These are phyloP conservation scores for Naganishia sp. DNA, from an alignment of 1,284 basidiomycete species.

Conservation along the genomic window DNA sequence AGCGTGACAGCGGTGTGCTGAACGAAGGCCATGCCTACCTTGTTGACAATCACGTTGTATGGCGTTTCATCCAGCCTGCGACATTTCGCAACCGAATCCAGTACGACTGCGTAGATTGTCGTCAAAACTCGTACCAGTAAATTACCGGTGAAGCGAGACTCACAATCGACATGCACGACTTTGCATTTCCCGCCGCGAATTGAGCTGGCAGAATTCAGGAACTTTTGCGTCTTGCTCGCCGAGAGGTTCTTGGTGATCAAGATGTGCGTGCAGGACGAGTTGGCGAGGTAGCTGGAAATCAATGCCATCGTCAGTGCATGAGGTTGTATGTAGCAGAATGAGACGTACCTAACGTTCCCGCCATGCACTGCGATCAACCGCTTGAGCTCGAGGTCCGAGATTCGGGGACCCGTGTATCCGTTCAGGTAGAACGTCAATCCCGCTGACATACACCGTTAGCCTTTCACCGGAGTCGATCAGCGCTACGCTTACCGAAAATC, in stretches of 20 bases:
- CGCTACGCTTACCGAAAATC: constrained; percentile 28
- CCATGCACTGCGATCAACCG: constrained; percentile 52
- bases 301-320: neutral
- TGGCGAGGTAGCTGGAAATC: constrained; percentile 8
- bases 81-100: constrained; percentile 48
- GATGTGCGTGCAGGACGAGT: constrained; percentile 44
- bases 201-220: constrained; percentile 49
- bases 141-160: constrained; percentile 30
- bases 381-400: constrained; percentile 53
- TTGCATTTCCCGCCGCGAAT: constrained; percentile 44
- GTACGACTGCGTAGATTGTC: constrained; percentile 40
- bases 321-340: no score
- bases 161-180: constrained; percentile 51
- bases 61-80: constrained; percentile 46
- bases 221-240: constrained; percentile 52
- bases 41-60: constrained; percentile 49
- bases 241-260: constrained; percentile 48
- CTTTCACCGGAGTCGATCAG: neutral
- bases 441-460: constrained; percentile 25
- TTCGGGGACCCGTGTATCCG: constrained; percentile 49
- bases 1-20: neutral
- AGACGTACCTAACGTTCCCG: constrained; percentile 45
- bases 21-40: constrained; percentile 39
- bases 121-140: neutral
- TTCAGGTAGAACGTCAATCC: constrained; percentile 53